A percentile compares a stretch with the other conserved stretches of the same genome.
Evolutionary conservation across 768 basidiomycete species (phyloP).

Genomic region (Butyriboletus loyo): DNA sequence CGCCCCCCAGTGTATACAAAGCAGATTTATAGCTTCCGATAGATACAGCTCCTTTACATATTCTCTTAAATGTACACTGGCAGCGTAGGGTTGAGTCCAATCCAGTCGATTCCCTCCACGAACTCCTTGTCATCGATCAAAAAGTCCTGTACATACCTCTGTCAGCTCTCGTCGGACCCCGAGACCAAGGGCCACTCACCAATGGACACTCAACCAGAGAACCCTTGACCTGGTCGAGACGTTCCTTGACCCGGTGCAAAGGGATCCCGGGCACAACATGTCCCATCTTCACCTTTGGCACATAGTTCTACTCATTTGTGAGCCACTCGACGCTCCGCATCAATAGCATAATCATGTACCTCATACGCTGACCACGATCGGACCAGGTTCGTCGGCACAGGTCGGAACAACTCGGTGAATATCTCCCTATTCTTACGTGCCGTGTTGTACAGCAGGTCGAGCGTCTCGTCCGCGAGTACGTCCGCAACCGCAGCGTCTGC

Average conservation of each 20-base stretch:
- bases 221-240: conserved; percentile 66
- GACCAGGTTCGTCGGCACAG: conserved; percentile 83
- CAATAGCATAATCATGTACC: conserved; percentile 38
- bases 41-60: conserved; percentile 8
- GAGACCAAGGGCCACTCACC: conserved; percentile 37
- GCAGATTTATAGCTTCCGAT: not conserved
- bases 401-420: conserved; percentile 82
- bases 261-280: conserved; percentile 74
- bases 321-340: conserved; percentile 4
- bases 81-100: conserved; percentile 68
- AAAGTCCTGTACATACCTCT: conserved; percentile 58
- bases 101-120: conserved; percentile 69
- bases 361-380: conserved; percentile 77
- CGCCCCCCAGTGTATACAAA: conserved; percentile 5
- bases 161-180: conserved; percentile 4
- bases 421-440: conserved; percentile 80
- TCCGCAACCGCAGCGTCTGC: conserved; percentile 75
- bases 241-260: conserved; percentile 69
- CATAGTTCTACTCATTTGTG: conserved; percentile 51
- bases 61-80: conserved; percentile 65
- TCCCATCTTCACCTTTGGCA: conserved; percentile 74
- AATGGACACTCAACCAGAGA: conserved; percentile 75
- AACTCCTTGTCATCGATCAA: conserved; percentile 77
- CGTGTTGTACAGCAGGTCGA: conserved; percentile 61
- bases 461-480: conserved; percentile 62